Conservation (phyloP, 306 rosid genomes). For the Cyamopsis tetragonoloba region DNA sequence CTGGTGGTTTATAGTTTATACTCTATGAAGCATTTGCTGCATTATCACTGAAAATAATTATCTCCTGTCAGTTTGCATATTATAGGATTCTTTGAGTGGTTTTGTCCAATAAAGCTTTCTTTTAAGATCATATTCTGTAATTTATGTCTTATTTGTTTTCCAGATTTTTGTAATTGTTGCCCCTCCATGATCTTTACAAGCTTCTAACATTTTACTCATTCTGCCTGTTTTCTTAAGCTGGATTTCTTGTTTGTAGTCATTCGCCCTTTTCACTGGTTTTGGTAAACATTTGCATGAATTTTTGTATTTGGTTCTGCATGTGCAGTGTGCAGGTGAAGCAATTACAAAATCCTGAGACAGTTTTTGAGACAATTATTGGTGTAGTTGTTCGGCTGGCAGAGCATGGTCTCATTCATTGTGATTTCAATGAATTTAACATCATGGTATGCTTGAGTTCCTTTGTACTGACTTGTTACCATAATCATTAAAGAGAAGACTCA, state of each 20-base stretch:
- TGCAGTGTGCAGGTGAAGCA: slow-evolving; percentile 89
- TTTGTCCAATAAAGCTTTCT: not conserved
- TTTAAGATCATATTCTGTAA: not conserved
- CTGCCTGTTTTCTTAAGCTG: not conserved
- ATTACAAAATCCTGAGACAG: slow-evolving; percentile 70
- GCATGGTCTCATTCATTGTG: slow-evolving; percentile 93
- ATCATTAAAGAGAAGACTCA: not conserved
- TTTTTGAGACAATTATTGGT: slow-evolving; percentile 76
- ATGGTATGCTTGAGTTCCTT: slow-evolving; percentile 55
- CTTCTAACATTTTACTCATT: not conserved
- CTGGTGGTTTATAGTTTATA: not conserved
- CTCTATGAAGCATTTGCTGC: not conserved
- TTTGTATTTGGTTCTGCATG: slow-evolving; percentile 14
- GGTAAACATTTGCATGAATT: not conserved
- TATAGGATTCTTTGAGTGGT: slow-evolving; percentile 2
- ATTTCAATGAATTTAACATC: slow-evolving; percentile 90
- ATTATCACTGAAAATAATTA: not conserved
- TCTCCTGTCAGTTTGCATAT: not conserved
- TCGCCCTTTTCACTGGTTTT: not conserved
- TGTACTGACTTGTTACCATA: not conserved
- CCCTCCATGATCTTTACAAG: not conserved
- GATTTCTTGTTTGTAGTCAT: not conserved
- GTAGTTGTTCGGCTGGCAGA: slow-evolving; percentile 79
- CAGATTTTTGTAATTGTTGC: not conserved
- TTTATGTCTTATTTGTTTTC: not conserved